phyloP scores from a whole-genome alignment of 2,329 filamentous ascomycete species.

The Colletotrichum plurivorum region DNA sequence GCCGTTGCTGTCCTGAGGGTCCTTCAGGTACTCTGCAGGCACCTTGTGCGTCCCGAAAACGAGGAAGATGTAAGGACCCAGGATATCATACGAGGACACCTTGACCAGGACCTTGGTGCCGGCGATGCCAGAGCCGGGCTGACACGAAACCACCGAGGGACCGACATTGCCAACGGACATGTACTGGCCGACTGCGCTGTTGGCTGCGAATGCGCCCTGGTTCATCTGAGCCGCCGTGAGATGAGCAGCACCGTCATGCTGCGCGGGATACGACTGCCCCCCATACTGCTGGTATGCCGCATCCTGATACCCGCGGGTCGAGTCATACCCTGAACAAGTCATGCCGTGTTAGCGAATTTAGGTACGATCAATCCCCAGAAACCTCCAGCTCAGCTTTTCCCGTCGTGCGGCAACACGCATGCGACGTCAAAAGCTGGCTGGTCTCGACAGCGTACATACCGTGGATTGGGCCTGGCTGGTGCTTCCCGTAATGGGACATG shows the following conservation, averaged over 20 bases:
- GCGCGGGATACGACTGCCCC: slow-evolving; percentile 62
- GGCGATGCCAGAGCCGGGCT: slow-evolving; percentile 76
- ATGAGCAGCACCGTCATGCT: slow-evolving; percentile 58
- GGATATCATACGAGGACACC: slow-evolving; percentile 82
- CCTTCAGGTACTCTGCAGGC: slow-evolving; percentile 75
- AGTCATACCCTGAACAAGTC: slow-evolving; percentile 66
- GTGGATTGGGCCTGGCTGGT: slow-evolving; percentile 82
- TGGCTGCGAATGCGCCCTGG: slow-evolving; percentile 70
- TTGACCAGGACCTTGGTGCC: slow-evolving; percentile 82
- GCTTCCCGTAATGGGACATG: slow-evolving; percentile 86
- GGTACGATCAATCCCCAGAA: background rate
- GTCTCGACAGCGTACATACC: slow-evolving; percentile 70
- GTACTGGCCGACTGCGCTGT: slow-evolving; percentile 76
- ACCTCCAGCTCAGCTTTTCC: background rate
- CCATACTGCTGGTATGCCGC: slow-evolving; percentile 68
- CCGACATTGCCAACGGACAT: slow-evolving; percentile 62
- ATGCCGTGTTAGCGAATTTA: background rate
- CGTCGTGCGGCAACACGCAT: too few species aligned
- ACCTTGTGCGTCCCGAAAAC: slow-evolving; percentile 83
- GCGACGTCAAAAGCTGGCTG: too few species aligned
- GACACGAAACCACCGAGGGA: slow-evolving; percentile 77
- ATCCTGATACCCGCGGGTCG: slow-evolving; percentile 73
- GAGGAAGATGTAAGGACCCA: slow-evolving; percentile 74
- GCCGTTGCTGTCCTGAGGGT: slow-evolving; percentile 68
- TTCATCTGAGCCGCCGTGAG: slow-evolving; percentile 65